phyloP scores from a whole-genome alignment of 495 filamentous ascomycete species.

The Tuber umbilicatum region DNA sequence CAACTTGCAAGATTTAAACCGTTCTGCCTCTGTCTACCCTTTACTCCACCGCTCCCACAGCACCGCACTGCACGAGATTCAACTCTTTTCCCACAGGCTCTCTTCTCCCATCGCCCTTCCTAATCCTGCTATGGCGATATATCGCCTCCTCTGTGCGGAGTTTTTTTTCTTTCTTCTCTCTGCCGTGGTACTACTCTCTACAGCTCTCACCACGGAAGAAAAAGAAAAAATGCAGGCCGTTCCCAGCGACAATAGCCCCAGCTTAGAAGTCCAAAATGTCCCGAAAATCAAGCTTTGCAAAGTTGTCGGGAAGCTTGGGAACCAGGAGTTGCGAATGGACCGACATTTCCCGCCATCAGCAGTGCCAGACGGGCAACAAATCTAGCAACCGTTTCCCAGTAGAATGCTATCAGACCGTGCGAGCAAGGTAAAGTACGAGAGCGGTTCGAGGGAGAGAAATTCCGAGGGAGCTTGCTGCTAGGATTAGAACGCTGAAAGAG shows the following conservation, averaged over 20 bases:
- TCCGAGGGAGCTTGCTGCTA: too few species aligned
- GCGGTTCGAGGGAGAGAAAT: background rate
- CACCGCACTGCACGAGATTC: background rate
- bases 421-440: background rate
- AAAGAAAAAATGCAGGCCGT: background rate
- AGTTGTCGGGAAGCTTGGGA: background rate
- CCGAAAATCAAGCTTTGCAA: background rate
- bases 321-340: background rate
- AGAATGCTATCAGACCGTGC: background rate
- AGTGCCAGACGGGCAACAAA: background rate
- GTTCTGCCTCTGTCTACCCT: background rate
- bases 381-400: background rate
- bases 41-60: background rate
- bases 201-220: background rate
- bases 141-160: background rate
- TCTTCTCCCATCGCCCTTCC: background rate
- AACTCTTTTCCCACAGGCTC: background rate
- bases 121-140: background rate
- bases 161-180: background rate
- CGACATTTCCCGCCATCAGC: background rate
- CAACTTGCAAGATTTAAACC: background rate
- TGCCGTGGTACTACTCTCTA: background rate
- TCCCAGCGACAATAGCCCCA: background rate
- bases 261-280: background rate
- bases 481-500: too few species aligned